phyloP scores from a whole-genome alignment of 768 basidiomycete species.

The Mycena polygramma region DNA sequence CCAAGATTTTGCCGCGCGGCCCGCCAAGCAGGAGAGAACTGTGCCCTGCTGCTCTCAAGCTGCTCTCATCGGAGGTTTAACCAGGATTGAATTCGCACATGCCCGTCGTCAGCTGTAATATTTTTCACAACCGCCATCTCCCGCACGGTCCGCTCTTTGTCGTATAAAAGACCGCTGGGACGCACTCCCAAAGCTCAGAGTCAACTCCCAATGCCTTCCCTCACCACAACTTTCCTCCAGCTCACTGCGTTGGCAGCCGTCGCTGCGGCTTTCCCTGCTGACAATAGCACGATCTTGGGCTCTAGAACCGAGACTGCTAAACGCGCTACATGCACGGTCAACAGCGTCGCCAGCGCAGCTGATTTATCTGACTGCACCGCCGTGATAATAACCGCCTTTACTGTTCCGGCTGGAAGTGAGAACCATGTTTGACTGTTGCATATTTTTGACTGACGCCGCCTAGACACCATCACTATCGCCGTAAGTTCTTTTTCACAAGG shows the following conservation, averaged over 20 bases:
- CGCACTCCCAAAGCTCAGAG: not conserved
- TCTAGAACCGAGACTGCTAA: conserved; percentile 36
- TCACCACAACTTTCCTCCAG: not conserved
- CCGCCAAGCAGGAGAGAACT: not conserved
- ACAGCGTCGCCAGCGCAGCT: conserved; percentile 39
- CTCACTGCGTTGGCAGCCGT: not conserved
- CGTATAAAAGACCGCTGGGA: not conserved
- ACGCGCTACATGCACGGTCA: conserved; percentile 41
- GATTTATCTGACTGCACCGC: conserved; percentile 36
- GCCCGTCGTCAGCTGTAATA: not conserved
- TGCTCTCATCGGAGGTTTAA: not conserved
- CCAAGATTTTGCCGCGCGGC: conserved; percentile 9
- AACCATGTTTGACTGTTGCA: not conserved
- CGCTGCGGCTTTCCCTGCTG: conserved; percentile 8
- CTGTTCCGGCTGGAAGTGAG: conserved; percentile 24
- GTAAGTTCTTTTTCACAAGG: not conserved
- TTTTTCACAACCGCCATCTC: not conserved
- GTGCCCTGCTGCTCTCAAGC: not conserved
- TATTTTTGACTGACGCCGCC: not conserved
- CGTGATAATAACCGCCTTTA: conserved; percentile 40
- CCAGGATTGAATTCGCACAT: not conserved
- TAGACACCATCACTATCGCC: conserved; percentile 25
- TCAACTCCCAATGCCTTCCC: conserved; percentile 11
- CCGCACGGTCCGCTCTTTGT: not conserved
- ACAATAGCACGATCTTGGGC: conserved; percentile 10